These are phyloP conservation scores for Gossypium laxum DNA, from an alignment of 441 rosid species.

Conservation along the genomic window DNA sequence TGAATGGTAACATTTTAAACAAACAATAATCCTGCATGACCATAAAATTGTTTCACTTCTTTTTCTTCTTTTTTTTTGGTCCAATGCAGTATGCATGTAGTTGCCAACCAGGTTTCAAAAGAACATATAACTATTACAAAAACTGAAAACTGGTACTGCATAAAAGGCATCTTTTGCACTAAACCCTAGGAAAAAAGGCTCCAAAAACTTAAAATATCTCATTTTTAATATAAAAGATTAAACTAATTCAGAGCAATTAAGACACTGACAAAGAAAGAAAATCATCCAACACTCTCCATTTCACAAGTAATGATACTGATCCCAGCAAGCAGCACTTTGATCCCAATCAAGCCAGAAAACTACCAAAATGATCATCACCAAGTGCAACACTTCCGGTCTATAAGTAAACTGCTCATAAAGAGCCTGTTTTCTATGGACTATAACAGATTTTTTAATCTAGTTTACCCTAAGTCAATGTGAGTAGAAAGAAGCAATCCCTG, in stretches of 20 bases:
- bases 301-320: neutral
- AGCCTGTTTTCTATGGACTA: neutral
- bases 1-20: neutral
- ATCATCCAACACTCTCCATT: neutral
- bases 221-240: neutral
- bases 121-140: neutral
- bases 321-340: neutral
- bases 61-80: neutral
- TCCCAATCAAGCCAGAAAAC: neutral
- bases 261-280: neutral
- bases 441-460: neutral
- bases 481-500: neutral
- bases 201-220: neutral
- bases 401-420: neutral
- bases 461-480: neutral
- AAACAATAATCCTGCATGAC: neutral
- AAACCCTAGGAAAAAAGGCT: neutral
- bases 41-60: neutral
- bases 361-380: neutral
- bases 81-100: neutral
- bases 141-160: neutral
- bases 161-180: neutral
- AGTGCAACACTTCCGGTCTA: neutral
- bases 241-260: neutral
- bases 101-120: neutral